A percentile compares a stretch with the other conserved stretches of the same genome.
These are phyloP conservation scores for Crithidia acanthocephali DNA, from an alignment of 208 protist genomes.

Conservation along the genomic window DNA sequence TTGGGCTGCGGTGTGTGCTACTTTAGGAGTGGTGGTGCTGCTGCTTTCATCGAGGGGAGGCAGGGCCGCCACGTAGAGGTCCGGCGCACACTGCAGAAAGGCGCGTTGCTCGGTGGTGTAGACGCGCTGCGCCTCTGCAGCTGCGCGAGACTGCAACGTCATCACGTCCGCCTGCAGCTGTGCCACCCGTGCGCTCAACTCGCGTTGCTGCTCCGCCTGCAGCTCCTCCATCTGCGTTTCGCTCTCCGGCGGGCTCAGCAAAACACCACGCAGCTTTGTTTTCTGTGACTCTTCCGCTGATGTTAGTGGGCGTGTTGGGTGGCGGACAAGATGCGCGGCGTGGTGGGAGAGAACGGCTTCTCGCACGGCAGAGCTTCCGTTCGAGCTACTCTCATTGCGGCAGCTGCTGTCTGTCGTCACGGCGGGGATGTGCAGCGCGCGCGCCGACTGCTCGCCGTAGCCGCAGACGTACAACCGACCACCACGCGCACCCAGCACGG, in stretches of 20 bases:
- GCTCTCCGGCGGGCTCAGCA: no score
- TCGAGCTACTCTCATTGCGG: no score
- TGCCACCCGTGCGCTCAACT: not conserved
- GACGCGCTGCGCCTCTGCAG: conserved; percentile 43
- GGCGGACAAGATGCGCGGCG: conserved; percentile 2
- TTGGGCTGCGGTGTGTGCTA: not conserved
- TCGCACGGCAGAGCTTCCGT: no score
- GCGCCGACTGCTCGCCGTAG: conserved; percentile 39
- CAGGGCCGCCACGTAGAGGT: conserved; percentile 54
- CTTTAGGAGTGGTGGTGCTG: not conserved
- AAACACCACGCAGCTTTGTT: conserved; percentile 14
- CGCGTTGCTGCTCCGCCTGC: not conserved
- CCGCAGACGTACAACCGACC: conserved; percentile 63
- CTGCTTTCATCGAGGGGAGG: not conserved
- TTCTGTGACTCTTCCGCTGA: not conserved
- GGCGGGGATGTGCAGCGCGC: conserved; percentile 31
- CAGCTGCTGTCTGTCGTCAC: not conserved
- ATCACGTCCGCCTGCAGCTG: conserved; percentile 11
- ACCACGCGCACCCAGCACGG: conserved; percentile 69
- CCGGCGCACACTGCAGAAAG: conserved; percentile 84
- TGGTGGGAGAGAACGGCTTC: conserved; percentile 13
- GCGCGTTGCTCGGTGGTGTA: conserved; percentile 64
- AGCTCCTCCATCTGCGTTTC: not conserved
- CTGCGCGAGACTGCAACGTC: conserved; percentile 30
- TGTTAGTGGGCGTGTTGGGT: conserved; percentile 11